Evolutionary conservation across 179 eudicot species (phyloP), one percentile per base, ranked within the genome.

Genomic region (Camellia oleifera): DNA sequence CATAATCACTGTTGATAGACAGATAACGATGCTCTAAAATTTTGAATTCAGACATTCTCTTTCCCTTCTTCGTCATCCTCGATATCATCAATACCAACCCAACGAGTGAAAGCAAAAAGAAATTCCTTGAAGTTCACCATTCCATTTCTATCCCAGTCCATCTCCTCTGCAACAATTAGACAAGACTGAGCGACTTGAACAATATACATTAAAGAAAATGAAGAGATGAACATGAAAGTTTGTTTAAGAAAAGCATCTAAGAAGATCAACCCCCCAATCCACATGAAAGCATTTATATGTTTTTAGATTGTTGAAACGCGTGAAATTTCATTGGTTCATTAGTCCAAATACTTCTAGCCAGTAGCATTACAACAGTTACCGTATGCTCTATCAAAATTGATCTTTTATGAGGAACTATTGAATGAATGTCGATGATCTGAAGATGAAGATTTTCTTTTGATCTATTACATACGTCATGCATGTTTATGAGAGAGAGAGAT

Each of bases 121-220:
- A 92, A 95, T 78, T 95, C 98, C 84, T 93, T 95, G 86, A 92
- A 93, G 85, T 89, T 95, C 78, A 95, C 98, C 94, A 85, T 93
- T 85, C 98, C 98, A 78, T 93, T 95, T 79, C 83, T 92, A 83
- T 95, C 97, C 98, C 97, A 95, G 84, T 95, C 98, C 98, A 95
- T 95, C 90, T 95, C 98, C 77, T 93, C 98, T 94, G 94, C 87
- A 93, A 79, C 60, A 85, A 73, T 15, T 65, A 13, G 72, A 77
- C 7, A 23, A 32, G 32, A 69, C 2, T 44, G 52, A 48, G 52
- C 7, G 7, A 48, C 52, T 48, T 48, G 52, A 48, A 48, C 52
- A 7, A 48, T 48, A 48, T 7, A 48, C 52, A 48, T 48, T 48
- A 48, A 7, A 48, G 52, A 48, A 7, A 48, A 7, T 4, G 52